Conservation (phyloP, 108 stramenopile genomes). For the Parmales sp. region DNA sequence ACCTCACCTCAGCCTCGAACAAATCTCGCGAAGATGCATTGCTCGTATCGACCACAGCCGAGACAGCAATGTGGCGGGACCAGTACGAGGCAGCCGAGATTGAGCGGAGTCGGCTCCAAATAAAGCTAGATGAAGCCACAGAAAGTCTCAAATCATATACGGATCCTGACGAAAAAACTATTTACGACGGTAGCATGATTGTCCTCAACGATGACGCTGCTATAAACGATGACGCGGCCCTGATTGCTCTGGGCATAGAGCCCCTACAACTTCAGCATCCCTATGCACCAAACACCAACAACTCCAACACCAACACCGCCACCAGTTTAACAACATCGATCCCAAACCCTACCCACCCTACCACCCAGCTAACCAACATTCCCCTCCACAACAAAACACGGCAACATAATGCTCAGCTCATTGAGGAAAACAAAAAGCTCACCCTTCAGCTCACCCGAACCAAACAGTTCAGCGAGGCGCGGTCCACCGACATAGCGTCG, state of each 20-base stretch:
- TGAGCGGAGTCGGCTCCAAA: background rate
- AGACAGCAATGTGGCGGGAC: background rate
- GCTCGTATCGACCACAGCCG: background rate
- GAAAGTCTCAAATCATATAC: background rate
- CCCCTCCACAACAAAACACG: no score
- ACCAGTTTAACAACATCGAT: background rate
- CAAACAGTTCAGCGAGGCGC: background rate
- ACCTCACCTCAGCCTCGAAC: background rate
- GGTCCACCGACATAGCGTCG: background rate
- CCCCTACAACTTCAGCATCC: background rate
- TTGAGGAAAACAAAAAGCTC: background rate
- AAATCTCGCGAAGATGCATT: background rate
- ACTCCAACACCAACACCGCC: background rate
- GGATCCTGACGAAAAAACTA: background rate
- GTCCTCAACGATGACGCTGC: background rate
- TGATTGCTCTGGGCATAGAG: background rate
- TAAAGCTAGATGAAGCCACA: background rate
- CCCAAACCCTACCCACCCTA: no score
- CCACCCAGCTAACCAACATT: no score
- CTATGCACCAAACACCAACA: background rate
- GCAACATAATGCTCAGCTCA: background rate
- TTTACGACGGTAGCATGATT: background rate
- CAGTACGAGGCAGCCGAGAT: background rate
- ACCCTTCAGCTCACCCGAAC: background rate
- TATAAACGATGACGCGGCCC: background rate